Evolutionary conservation across 306 rosid species (phyloP), one percentile per base, ranked within the genome.

Genomic region (Ceratonia siliqua): DNA sequence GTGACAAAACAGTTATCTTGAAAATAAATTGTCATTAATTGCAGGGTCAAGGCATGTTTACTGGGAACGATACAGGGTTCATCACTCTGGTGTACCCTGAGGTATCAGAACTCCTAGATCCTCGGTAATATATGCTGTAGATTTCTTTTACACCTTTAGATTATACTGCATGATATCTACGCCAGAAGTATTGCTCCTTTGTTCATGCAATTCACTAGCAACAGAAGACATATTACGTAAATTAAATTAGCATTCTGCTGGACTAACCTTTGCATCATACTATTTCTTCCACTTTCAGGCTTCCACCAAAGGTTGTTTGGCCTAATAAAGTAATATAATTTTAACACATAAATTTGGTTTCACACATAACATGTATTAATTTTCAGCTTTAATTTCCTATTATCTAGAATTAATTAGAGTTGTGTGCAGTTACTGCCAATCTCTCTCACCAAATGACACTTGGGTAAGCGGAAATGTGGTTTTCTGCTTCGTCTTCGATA

Each of bases 31-130:
- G 18, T 54, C 28, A 18, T 27, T 39, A 9, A 70, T 17, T 66
- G 45, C 62, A 85, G 85, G 88, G 83, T 43, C 85, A 77, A 48
- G 81, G 79, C 15, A 49, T 77, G 57, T 80, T 62, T 79, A 62
- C 73, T 5, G 78, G 83, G 49, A 50, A 24, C 49, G 79, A 73
- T 28, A 80, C 59, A 59, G 85, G 82, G 27, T 81, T 78, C 61
- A 39, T 50, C 64, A 76, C 62, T 50, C 70, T 85, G 73, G 62
- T 77, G 30, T 85, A 82, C 62, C 87, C 83, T 63, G 85, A 82
- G 63, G 74, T 56, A 35, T 6, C 81, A 35, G 81, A 75, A 41
- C 45, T 64, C 38, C 25, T n/a, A n/a, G 18, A 27, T 73, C 76
- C 82, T 50, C 82, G 85, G 85, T 82, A 48, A 57, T 68, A 32